Evolutionary conservation across 306 rosid genomes (phyloP).

Genomic region (Citrullus colocynthis): DNA sequence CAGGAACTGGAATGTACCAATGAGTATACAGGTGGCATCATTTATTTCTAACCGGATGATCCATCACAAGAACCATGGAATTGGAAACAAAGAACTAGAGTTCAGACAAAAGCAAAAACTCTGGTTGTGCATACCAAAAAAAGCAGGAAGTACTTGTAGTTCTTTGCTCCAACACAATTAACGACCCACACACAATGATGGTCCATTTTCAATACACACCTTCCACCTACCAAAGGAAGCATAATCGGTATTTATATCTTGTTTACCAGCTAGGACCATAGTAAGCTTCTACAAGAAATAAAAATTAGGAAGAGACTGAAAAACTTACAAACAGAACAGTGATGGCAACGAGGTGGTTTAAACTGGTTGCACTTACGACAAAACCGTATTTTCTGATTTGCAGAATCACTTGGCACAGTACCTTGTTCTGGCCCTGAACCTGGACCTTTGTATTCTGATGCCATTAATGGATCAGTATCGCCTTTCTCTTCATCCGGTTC

Average conservation of each 20-base stretch:
- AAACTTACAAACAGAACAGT: slow-evolving; percentile 71
- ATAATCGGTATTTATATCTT: slow-evolving; percentile 6
- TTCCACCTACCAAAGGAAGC: slow-evolving; percentile 44
- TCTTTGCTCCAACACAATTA: slow-evolving; percentile 71
- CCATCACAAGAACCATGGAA: neutral
- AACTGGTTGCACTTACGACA: slow-evolving; percentile 68
- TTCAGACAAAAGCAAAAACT: neutral
- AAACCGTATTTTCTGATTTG: slow-evolving; percentile 31
- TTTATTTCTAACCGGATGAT: neutral
- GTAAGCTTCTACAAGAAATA: neutral
- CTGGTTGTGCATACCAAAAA: slow-evolving; percentile 44
- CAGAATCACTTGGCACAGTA: slow-evolving; percentile 10
- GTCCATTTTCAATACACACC: slow-evolving; percentile 72
- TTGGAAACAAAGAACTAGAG: neutral
- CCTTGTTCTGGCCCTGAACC: slow-evolving; percentile 16
- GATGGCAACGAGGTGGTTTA: slow-evolving; percentile 77
- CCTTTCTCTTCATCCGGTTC: slow-evolving; percentile 39
- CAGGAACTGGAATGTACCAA: neutral
- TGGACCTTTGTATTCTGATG: slow-evolving; percentile 14
- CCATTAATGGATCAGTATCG: slow-evolving; percentile 31
- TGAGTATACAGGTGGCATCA: neutral
- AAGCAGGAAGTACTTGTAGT: slow-evolving; percentile 66
- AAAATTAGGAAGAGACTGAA: neutral
- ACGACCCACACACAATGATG: slow-evolving; percentile 86
- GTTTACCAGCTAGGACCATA: neutral